phyloP scores from a whole-genome alignment of 257 asterid genomes.

The Primulina eburnea region DNA sequence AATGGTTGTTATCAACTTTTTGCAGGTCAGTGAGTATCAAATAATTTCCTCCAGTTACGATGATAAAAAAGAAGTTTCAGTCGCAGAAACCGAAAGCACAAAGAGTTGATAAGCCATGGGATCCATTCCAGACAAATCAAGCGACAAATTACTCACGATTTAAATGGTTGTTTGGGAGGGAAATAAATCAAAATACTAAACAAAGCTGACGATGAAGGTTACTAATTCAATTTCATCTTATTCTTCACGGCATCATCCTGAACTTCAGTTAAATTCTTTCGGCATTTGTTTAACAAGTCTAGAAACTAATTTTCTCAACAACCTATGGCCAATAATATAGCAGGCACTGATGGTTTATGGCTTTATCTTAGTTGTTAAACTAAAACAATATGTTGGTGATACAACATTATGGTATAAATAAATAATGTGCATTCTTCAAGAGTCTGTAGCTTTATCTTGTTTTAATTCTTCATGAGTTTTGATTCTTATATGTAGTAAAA shows the following conservation, averaged over 20 bases:
- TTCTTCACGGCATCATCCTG: constrained; percentile 2
- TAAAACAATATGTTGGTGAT: constrained; percentile 16
- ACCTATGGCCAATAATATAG: constrained; percentile 19
- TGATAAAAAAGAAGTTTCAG: too few relatives aligned
- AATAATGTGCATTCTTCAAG: constrained; percentile 2
- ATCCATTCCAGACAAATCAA: constrained; percentile 13
- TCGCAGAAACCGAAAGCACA: constrained; percentile 3
- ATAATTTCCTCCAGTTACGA: constrained; percentile 28
- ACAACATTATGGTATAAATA: constrained; percentile 7
- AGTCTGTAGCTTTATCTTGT: not conserved
- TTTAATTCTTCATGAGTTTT: too few relatives aligned
- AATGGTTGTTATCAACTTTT: constrained; percentile 10
- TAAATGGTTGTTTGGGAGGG: constrained; percentile 22
- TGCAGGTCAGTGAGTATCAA: constrained; percentile 35
- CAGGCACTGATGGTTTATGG: constrained; percentile 21
- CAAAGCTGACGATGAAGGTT: not conserved
- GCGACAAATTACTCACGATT: constrained; percentile 14
- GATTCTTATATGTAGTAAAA: constrained; percentile 1
- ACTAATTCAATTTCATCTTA: constrained; percentile 13
- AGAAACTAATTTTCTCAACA: constrained; percentile 18
- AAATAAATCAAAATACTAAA: not conserved
- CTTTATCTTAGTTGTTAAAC: constrained; percentile 27
- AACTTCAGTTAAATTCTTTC: constrained; percentile 11
- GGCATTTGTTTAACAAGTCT: constrained; percentile 22
- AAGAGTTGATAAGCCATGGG: constrained; percentile 26